phyloP scores from a whole-genome alignment of 2,329 filamentous ascomycete species.

The Arthroderma sp. region DNA sequence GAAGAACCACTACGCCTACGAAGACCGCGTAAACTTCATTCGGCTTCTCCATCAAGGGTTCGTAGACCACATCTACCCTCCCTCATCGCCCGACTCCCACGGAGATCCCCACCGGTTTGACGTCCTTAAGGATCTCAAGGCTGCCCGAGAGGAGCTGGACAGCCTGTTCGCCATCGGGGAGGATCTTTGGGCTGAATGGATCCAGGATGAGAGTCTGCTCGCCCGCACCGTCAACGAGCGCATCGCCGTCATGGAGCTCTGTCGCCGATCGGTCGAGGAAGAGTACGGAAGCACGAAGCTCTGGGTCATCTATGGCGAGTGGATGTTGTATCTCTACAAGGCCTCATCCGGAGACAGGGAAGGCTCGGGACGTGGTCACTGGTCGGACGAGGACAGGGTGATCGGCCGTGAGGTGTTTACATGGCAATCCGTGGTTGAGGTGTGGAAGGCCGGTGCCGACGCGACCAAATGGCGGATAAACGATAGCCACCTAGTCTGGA shows the following conservation, averaged over 20 bases:
- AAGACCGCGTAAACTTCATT: conserved; percentile 37
- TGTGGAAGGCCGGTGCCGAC: conserved; percentile 45
- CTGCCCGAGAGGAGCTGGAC: conserved; percentile 46
- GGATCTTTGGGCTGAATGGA: conserved; percentile 51
- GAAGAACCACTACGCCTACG: conserved; percentile 37
- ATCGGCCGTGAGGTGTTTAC: conserved; percentile 49
- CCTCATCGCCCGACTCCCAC: conserved; percentile 33
- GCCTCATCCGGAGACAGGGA: conserved; percentile 35
- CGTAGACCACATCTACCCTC: conserved; percentile 36
- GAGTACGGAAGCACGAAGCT: conserved; percentile 50
- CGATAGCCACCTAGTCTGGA: conserved; percentile 51
- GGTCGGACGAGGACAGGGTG: conserved; percentile 46
- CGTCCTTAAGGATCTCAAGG: conserved; percentile 36
- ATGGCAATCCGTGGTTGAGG: conserved; percentile 43
- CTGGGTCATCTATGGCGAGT: conserved; percentile 52
- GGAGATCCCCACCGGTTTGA: conserved; percentile 37
- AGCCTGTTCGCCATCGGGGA: conserved; percentile 52
- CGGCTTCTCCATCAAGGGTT: conserved; percentile 37
- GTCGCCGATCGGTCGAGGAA: conserved; percentile 47
- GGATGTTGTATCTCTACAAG: conserved; percentile 45
- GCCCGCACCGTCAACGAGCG: conserved; percentile 46
- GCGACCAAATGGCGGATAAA: conserved; percentile 50
- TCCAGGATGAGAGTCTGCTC: conserved; percentile 49
- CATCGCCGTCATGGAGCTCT: conserved; percentile 48
- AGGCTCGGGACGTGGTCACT: conserved; percentile 22